Evolutionary conservation across 2,329 filamentous ascomycete species (phyloP).

Genomic region (Zarea fungicola): DNA sequence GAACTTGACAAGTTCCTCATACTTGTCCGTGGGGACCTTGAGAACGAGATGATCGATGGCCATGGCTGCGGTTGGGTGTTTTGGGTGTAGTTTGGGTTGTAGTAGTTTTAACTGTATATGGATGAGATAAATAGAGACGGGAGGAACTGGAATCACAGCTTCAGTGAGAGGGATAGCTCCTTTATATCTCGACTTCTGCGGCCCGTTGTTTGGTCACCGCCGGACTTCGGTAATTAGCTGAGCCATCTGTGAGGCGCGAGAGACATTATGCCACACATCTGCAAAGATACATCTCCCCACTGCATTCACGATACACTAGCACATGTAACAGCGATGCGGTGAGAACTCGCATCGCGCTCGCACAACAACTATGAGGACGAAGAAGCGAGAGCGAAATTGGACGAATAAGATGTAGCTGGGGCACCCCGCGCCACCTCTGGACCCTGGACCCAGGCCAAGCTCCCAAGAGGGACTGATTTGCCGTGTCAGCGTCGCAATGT

Average conservation of each 20-base stretch:
- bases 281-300: background rate
- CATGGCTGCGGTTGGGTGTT: constrained; percentile 21
- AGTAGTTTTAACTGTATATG: background rate
- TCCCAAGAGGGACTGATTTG: constrained; percentile 8
- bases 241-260: background rate
- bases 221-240: constrained; percentile 7
- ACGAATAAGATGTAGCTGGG: background rate
- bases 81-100: background rate
- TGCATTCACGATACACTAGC: background rate
- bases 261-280: background rate
- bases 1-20: constrained; percentile 25
- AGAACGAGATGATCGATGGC: constrained; percentile 32
- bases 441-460: background rate
- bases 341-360: background rate
- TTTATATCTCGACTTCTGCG: background rate
- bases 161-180: background rate
- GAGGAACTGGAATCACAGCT: background rate
- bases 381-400: background rate
- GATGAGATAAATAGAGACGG: background rate
- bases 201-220: background rate
- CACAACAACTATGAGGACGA: background rate
- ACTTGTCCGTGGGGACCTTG: constrained; percentile 23
- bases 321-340: background rate
- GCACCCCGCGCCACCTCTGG: background rate
- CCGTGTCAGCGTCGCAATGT: constrained; percentile 10